phyloP scores from a whole-genome alignment of 352 stramenopile genomes.

The Phytophthora meadii region DNA sequence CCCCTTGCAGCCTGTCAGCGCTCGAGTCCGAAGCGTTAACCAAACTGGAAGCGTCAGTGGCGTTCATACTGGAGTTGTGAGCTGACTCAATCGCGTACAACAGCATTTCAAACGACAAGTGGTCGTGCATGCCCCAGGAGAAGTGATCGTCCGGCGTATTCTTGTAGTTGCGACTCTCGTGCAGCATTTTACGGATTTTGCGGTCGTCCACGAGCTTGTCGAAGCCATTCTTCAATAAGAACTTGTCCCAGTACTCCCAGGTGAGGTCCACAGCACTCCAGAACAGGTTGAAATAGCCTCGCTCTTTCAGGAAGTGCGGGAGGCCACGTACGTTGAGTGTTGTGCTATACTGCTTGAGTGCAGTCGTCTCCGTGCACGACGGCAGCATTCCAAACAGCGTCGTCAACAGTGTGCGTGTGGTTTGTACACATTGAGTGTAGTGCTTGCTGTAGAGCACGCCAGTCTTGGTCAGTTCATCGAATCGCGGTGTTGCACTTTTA shows the following conservation, averaged over 20 bases:
- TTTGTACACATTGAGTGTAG: slow-evolving; percentile 77
- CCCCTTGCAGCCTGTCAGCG: background rate
- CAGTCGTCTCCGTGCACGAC: slow-evolving; percentile 71
- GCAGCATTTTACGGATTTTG: slow-evolving; percentile 72
- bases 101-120: slow-evolving; percentile 78
- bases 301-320: slow-evolving; percentile 72
- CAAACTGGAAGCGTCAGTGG: slow-evolving; percentile 10
- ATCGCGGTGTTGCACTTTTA: slow-evolving; percentile 64
- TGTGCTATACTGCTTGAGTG: slow-evolving; percentile 65
- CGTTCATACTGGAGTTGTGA: slow-evolving; percentile 43
- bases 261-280: slow-evolving; percentile 70
- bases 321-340: slow-evolving; percentile 58
- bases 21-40: background rate
- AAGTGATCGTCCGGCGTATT: slow-evolving; percentile 72
- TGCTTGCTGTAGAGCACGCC: slow-evolving; percentile 73
- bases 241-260: slow-evolving; percentile 79
- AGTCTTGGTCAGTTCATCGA: slow-evolving; percentile 60
- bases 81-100: slow-evolving; percentile 65
- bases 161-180: slow-evolving; percentile 60
- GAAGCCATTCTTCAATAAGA: slow-evolving; percentile 68
- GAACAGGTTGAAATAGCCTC: slow-evolving; percentile 76
- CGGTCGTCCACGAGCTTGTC: slow-evolving; percentile 75
- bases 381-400: slow-evolving; percentile 79
- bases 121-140: slow-evolving; percentile 75
- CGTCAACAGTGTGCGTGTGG: slow-evolving; percentile 68